Base-by-base conservation (phyloP, 169 alveolate genomes). In the Cryptosporidium sp. region DNA sequence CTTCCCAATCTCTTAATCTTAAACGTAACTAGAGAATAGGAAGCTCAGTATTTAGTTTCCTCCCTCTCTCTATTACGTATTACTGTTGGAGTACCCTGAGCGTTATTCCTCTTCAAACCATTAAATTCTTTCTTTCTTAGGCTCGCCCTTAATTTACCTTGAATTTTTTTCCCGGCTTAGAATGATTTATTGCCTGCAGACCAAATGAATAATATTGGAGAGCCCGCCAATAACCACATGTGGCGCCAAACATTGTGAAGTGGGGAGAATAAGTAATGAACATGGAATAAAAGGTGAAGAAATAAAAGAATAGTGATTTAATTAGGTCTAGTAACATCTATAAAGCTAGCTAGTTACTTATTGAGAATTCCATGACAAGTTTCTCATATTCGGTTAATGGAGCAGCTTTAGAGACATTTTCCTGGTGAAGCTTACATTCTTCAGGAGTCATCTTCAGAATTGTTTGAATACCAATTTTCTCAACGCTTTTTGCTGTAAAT, bases 401-500 rank as follows among this genome's bases (percentile, higher is more conserved):
- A 3, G 18, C 45, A 39, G 62, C 75, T 21, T 62, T 65, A 21
- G 61, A 18, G 7, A 62, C 56, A 18, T 0, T 62, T 62, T 80
- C 75, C 56, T 80, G 69, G 31, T 62, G 75, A 26, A 33, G 80
- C 18, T 37, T 42, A 45, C 75, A 80, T 29, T 80, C 75, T n/a
- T 80, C 75, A 3, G 75, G 52, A n/a, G 39, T 48, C 62, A 80
- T 62, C 48, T 62, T 65, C 39, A 80, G 56, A 18, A 80, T 60
- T 80, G 67, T 23, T 26, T 80, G 69, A 18, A 80, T 26, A 51
- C 62, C 89, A 29, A 80, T 80, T 37, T 60, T 80, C 21, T 80
- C 75, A 1, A 80, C 65, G 10, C 14, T 65, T 26, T 60, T 80
- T 42, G 51, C 75, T n/a, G 61, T 80, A 65, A 61, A 80, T 61